Percentiles rank a stretch among this genome's conserved stretches.
Conservation (phyloP, 2,329 filamentous ascomycete species). For the Phialocephala subalpina region DNA sequence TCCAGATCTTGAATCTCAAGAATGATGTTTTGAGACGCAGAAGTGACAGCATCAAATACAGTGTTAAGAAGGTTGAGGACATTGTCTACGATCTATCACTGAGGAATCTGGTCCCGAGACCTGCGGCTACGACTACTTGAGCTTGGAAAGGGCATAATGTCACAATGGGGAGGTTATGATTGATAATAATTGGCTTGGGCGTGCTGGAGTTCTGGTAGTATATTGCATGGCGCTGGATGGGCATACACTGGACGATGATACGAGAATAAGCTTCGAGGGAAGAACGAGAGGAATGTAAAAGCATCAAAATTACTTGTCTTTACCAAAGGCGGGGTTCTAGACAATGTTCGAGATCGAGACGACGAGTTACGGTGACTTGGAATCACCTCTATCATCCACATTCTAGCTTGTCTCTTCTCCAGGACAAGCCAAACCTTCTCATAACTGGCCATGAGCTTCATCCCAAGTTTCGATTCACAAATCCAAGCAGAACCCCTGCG, state of each 20-base stretch:
- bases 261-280: not conserved
- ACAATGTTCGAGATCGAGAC: not conserved
- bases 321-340: not conserved
- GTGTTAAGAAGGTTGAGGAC: conserved; percentile 97
- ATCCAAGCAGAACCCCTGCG: not conserved
- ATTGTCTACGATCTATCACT: conserved; percentile 95
- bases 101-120: conserved; percentile 74
- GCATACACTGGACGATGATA: not conserved
- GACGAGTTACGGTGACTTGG: not conserved
- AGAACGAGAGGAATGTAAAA: not conserved
- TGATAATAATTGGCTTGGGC: conserved; percentile 1
- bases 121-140: conserved; percentile 19
- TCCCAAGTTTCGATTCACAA: not conserved
- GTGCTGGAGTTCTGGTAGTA: conserved; percentile 6
- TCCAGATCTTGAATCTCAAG: conserved; percentile 97
- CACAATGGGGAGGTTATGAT: conserved; percentile 1
- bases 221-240: conserved; percentile 1
- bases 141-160: conserved; percentile 10
- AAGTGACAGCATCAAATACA: conserved; percentile 95
- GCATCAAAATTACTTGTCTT: not conserved
- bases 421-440: not conserved
- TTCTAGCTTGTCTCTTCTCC: not conserved
- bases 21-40: conserved; percentile 90
- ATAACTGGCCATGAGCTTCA: not conserved
- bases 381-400: not conserved